Conservation (phyloP, 2,329 filamentous ascomycete genomes). For the Fusarium sororula region DNA sequence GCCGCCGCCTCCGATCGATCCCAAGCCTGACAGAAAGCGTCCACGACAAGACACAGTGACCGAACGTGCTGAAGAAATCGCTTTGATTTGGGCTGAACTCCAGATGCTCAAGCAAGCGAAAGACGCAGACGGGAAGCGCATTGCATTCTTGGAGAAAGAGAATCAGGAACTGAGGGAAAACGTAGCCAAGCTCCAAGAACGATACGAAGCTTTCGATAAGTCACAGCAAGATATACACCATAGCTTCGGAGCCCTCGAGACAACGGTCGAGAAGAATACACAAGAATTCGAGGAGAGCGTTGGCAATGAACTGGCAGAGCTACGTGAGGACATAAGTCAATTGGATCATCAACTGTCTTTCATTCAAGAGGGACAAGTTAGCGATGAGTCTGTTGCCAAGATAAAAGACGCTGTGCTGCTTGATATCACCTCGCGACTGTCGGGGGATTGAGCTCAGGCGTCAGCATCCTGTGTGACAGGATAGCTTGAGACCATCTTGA, state of each 20-base stretch:
- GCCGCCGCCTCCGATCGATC: constrained; percentile 3
- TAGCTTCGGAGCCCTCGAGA: not conserved
- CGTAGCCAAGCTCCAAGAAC: not conserved
- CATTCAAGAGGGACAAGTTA: not conserved
- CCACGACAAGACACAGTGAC: not conserved
- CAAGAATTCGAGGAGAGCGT: not conserved
- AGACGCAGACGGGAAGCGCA: not conserved
- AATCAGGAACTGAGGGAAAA: not conserved
- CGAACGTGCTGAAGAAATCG: not conserved
- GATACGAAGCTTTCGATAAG: not conserved
- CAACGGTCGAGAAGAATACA: not conserved
- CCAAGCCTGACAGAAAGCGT: constrained; percentile 1
- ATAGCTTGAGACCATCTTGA: no score
- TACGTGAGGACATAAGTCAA: constrained; percentile 10
- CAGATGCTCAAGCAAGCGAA: not conserved
- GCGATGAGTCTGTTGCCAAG: constrained; percentile 1
- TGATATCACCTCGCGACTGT: not conserved
- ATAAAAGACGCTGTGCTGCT: constrained; percentile 6
- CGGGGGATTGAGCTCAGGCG: not conserved
- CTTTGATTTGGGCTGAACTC: not conserved
- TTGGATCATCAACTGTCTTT: not conserved
- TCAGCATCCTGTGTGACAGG: not conserved
- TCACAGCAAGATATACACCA: not conserved
- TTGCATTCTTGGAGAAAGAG: not conserved
- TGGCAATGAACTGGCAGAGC: constrained; percentile 2